Evolutionary conservation across 768 basidiomycete species (phyloP), one percentile per base, ranked within the genome.

Genomic region (Boletus coccyginus): DNA sequence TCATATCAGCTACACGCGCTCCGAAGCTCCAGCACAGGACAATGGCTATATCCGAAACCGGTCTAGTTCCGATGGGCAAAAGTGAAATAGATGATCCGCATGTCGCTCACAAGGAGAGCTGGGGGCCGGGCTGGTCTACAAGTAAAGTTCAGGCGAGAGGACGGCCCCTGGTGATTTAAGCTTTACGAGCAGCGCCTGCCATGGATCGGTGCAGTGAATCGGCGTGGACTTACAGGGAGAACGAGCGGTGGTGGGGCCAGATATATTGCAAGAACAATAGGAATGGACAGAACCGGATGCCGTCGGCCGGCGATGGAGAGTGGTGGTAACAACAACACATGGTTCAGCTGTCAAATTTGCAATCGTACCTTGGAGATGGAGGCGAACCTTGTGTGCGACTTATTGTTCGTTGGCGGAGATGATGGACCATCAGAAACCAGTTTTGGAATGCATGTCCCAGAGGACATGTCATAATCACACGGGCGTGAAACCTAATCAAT

Each of bases 1-100:
- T 53, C 62, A 69, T 63, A 55, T 68, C 50, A 48, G 19, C 49
- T 53, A 53, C 53, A 57, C 49, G 53, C 54, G 63, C 56, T 27
- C 46, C 49, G 56, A 61, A 57, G 58, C 49, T 61, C 58, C 53
- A 59, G 55, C 63, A 59, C 41, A 45, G 58, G 66, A 73, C 68
- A 73, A 71, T 66, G 70, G 46, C 42, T 62, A 69, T 58, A 62
- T 70, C 70, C 70, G 71, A 73, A 71, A 71, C 71, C 70, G 70
- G 68, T 64, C 62, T 71, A 73, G 70, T 58, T 66, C 69, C 69
- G 68, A 44, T 36, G 49, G 46, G 43, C 46, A 42, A 53, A 21
- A 49, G 52, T 60, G 53, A 46, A 47, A 65, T 58, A 52, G 63
- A 67, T 67, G 46, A 55, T 38, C 50, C 55, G 54, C 45, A 49